Base-by-base conservation (phyloP, 108 stramenopile species). In the Cyclotella cryptica region DNA sequence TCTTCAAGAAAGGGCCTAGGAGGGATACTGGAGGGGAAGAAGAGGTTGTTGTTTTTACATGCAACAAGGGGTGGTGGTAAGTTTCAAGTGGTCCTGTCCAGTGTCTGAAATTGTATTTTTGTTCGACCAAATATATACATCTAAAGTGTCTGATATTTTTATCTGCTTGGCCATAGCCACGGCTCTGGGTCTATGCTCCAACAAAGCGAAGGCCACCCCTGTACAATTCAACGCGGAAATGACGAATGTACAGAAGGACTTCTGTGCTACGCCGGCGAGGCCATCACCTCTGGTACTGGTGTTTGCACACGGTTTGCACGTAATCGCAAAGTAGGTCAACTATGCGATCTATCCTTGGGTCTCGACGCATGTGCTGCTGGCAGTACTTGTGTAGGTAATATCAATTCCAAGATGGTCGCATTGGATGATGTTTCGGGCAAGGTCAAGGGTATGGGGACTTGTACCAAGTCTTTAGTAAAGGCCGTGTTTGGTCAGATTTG, bases 51-150 rank as follows among this genome's bases (percentile, higher is more conserved):
- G 17, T 29, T 27, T 74, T 74, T 42, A 27, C 17, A 53, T 74
- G 73, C 41, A 18, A 74, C 40, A 49, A 60, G 15, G 73, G 73
- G 35, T 64, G 52, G 47, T 74, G 73, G 73, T 74, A 63, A 74
- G 73, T 74, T 21, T 2, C 35, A 1, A n/a, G 24, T 26, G 1
- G 4, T 35, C 35, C 4, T 35, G 35, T 35, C 6, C 35, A 26
- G 24, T 2, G 24, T 24, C 1, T 26, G 55, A 3, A 2, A 24
- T 24, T 21, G 3, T 26, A 3, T 57, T 57, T 1, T 26, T 13
- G 19, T 4, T 57, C 24, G 19, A 12, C 3, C n/a, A 22, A 19
- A 19, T 12, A 57, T 57, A 57, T 4, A 3, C 4, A 24, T 26
- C 21, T 57, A 24, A 12, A 4, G n/a, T 22, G 12, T n/a, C 12